phyloP scores from a whole-genome alignment of 495 filamentous ascomycete species.

The Diplogelasinospora grovesii region DNA sequence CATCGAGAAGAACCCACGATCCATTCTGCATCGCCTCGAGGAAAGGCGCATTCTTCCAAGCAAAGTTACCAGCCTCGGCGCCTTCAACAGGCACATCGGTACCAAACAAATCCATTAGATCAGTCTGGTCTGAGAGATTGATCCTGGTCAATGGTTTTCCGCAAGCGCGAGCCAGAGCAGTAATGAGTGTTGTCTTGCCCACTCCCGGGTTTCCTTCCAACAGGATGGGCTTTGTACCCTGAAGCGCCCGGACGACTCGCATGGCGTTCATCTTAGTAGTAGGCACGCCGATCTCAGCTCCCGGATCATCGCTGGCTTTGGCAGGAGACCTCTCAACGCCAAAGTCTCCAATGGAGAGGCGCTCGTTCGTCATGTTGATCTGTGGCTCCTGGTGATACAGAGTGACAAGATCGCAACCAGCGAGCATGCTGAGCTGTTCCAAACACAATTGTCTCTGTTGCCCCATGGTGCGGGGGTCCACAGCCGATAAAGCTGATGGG shows the following conservation, averaged over 20 bases:
- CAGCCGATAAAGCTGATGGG: slow-evolving; percentile 73
- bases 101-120: slow-evolving; percentile 94
- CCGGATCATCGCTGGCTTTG: slow-evolving; percentile 46
- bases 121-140: slow-evolving; percentile 96
- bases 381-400: slow-evolving; percentile 54
- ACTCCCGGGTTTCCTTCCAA: slow-evolving; percentile 95
- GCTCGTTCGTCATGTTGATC: slow-evolving; percentile 36
- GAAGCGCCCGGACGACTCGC: slow-evolving; percentile 82
- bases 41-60: slow-evolving; percentile 94
- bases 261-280: slow-evolving; percentile 87
- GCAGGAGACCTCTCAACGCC: slow-evolving; percentile 46
- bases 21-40: slow-evolving; percentile 92
- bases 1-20: slow-evolving; percentile 92
- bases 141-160: slow-evolving; percentile 82
- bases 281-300: slow-evolving; percentile 76
- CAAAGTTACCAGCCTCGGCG: slow-evolving; percentile 76
- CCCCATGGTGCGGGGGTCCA: slow-evolving; percentile 49
- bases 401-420: slow-evolving; percentile 52
- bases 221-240: slow-evolving; percentile 81
- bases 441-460: slow-evolving; percentile 65
- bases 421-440: slow-evolving; percentile 59
- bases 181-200: slow-evolving; percentile 90
- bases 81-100: slow-evolving; percentile 94
- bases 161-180: slow-evolving; percentile 70
- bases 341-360: slow-evolving; percentile 67